A percentile compares a stretch with the other conserved stretches of the same genome.
phyloP scores from a whole-genome alignment of 2,329 filamentous ascomycete species.

The Emergomyces pasteurianus region DNA sequence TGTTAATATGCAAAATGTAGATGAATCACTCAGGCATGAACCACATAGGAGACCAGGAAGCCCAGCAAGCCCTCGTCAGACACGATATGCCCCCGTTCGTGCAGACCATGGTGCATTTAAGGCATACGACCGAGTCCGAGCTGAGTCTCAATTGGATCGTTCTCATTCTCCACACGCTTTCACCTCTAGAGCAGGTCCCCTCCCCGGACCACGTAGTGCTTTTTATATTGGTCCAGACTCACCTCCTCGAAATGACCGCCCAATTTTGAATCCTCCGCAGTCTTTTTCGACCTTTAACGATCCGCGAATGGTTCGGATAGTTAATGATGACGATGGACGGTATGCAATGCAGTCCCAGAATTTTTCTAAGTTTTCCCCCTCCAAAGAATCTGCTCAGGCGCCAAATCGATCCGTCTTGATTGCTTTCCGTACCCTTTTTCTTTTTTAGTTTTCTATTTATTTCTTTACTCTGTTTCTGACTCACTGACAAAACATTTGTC shows the following conservation, averaged over 20 bases:
- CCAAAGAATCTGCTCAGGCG: not conserved
- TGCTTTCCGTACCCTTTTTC: not conserved
- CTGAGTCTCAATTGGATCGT: not conserved
- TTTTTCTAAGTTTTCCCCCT: too few relatives aligned
- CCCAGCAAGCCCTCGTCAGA: not conserved
- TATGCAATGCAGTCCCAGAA: constrained; percentile 11
- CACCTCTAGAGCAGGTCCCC: not conserved
- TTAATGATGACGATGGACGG: constrained; percentile 13
- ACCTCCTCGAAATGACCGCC: not conserved
- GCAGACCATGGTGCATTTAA: constrained; percentile 1
- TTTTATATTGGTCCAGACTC: constrained; percentile 1
- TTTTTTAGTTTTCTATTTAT: not conserved
- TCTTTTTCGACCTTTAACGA: constrained; percentile 11
- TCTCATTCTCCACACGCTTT: not conserved
- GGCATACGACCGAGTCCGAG: not conserved
- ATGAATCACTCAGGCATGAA: not conserved
- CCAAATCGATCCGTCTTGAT: not conserved
- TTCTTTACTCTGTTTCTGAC: not conserved
- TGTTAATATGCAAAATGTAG: constrained; percentile 18
- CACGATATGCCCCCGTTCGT: not conserved
- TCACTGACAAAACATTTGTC: not conserved
- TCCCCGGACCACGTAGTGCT: not conserved
- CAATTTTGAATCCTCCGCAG: not conserved
- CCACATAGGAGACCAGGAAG: not conserved
- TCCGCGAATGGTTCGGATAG: constrained; percentile 6